phyloP scores from a whole-genome alignment of 1,284 basidiomycete genomes.

The Sporisorium exsertum region DNA sequence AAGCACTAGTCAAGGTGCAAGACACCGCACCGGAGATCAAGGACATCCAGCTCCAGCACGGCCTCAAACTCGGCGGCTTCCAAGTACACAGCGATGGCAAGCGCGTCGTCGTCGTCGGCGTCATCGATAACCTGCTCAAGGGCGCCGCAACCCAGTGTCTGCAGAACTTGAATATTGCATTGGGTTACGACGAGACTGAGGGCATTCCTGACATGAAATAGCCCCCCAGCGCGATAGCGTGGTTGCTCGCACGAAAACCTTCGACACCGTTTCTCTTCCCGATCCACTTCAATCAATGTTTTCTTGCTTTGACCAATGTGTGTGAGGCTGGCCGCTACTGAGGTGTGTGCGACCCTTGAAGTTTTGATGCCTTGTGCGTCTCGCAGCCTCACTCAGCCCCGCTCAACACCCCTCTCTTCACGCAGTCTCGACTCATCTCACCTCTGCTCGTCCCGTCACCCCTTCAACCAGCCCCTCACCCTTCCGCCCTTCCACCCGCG shows the following conservation, averaged over 20 bases:
- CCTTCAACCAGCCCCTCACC: background rate
- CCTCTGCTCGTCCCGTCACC: too few relatives aligned
- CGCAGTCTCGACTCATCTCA: too few relatives aligned
- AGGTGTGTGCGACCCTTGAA: too few relatives aligned
- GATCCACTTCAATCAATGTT: too few relatives aligned
- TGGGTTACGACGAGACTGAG: conserved; percentile 90
- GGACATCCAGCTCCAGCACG: conserved; percentile 84
- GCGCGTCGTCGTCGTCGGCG: conserved; percentile 83
- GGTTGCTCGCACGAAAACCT: too few relatives aligned
- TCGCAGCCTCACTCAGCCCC: too few relatives aligned
- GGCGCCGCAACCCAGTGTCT: conserved; percentile 97
- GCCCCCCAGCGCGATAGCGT: background rate
- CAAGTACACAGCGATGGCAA: conserved; percentile 91
- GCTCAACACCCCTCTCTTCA: too few relatives aligned
- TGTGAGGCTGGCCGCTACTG: too few relatives aligned
- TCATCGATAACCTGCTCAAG: conserved; percentile 91
- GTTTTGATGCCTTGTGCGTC: too few relatives aligned
- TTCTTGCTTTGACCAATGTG: too few relatives aligned
- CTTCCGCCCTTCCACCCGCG: too few relatives aligned
- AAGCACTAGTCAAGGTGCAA: conserved; percentile 79
- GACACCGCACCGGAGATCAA: conserved; percentile 81
- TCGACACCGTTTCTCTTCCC: too few relatives aligned
- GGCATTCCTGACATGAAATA: conserved; percentile 75
- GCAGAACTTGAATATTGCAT: conserved; percentile 94
- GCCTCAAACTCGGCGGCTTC: conserved; percentile 90